Evolutionary conservation across 345 rosid species (phyloP), one percentile per base, ranked within the genome.

Genomic region (Dipteronia dyeriana): DNA sequence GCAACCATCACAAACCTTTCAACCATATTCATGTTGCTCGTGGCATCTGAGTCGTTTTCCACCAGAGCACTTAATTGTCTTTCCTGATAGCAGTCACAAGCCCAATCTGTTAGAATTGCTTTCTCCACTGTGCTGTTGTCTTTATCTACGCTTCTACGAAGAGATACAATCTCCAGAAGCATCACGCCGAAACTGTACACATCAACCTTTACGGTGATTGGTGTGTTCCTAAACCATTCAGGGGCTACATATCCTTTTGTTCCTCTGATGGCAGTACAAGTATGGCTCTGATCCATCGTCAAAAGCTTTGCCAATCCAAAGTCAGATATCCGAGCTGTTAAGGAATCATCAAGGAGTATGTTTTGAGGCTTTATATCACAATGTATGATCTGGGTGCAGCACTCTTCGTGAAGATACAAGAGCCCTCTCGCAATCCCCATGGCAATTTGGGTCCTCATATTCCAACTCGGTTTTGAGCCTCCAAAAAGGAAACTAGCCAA

Each of bases 291-390:
- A 53, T 78, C 68, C 56, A 72, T n/a, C 34, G 53, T 74, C 81
- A 83, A 53, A 41, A 86, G 87, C 79, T 84, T 84, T 59, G 89
- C 85, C 9, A 86, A 65, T 63, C 89, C 87, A n/a, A 86, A 86
- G 41, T 84, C 87, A 0, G 87, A 78, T 38, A 84, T 82, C 60
- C 76, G 70, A 0, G 78, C 81, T 0, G 11, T 66, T 14, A 38
- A 20, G 38, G 39, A 0, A 3, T 79, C 77, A 47, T 86, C 81
- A 1, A 86, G 84, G 20, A 84, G 85, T 49, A 84, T 76, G 62
- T 86, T 86, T 68, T 86, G 82, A 23, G 89, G 87, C 83, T 86
- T 84, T 77, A 84, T 84, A 23, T 82, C 87, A 1, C 87, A 84
- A 54, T 84, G 87, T 43, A 86, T 84, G 70, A 86, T 84, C 80